phyloP scores from a whole-genome alignment of 768 basidiomycete genomes.

The Boletus rubroflammeus region DNA sequence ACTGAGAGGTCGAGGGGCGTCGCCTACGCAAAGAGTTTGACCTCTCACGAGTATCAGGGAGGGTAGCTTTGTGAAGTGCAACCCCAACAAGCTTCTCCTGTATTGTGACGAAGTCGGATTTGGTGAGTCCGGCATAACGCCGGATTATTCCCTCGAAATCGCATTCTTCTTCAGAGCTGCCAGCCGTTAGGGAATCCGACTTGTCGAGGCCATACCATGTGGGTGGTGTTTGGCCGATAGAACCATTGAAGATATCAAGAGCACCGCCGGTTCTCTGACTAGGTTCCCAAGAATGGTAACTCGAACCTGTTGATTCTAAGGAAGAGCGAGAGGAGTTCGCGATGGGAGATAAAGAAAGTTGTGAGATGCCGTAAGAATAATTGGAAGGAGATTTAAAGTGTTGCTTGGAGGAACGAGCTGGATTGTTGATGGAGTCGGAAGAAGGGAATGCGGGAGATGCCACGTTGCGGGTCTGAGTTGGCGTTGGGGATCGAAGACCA shows the following conservation, averaged over 20 bases:
- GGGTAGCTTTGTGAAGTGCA: slow-evolving; percentile 52
- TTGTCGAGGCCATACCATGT: slow-evolving; percentile 68
- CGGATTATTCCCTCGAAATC: slow-evolving; percentile 67
- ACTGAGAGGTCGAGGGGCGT: slow-evolving; percentile 80
- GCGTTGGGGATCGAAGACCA: slow-evolving; percentile 58
- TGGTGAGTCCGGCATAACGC: slow-evolving; percentile 64
- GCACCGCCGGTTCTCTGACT: slow-evolving; percentile 51
- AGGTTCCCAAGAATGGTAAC: slow-evolving; percentile 79
- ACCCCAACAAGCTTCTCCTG: slow-evolving; percentile 74
- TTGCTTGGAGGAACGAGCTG: slow-evolving; percentile 55
- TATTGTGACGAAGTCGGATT: slow-evolving; percentile 64
- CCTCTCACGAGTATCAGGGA: slow-evolving; percentile 58
- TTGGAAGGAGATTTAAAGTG: slow-evolving; percentile 45
- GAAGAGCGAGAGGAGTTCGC: slow-evolving; percentile 78
- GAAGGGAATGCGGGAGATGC: slow-evolving; percentile 43
- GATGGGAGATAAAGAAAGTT: slow-evolving; percentile 66
- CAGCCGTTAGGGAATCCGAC: slow-evolving; percentile 45
- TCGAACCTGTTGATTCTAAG: slow-evolving; percentile 75
- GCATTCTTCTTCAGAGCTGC: slow-evolving; percentile 49
- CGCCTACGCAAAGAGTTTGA: slow-evolving; percentile 69
- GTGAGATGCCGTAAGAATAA: slow-evolving; percentile 48
- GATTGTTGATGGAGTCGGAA: slow-evolving; percentile 36
- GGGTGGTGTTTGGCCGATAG: slow-evolving; percentile 43
- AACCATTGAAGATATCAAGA: slow-evolving; percentile 50
- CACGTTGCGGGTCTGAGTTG: slow-evolving; percentile 59